Evolutionary conservation across 2,329 filamentous ascomycete species (phyloP), one percentile per base, ranked within the genome.

Genomic region (Penicillium sp.): DNA sequence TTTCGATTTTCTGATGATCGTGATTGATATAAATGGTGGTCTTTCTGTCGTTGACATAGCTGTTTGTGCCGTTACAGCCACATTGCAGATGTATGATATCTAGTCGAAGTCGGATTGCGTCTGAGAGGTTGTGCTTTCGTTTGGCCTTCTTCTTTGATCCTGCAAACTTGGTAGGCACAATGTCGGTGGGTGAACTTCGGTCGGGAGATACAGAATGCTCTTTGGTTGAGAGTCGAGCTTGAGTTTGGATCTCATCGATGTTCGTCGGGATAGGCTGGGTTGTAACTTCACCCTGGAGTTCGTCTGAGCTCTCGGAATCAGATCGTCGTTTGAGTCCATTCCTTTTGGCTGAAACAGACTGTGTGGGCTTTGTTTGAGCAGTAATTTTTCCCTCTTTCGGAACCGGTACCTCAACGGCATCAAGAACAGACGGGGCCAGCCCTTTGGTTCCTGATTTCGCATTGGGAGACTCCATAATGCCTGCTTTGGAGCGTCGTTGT

Each of bases 271-370:
- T 22, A 26, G 61, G 66, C 4, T 57, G 50, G 37, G 69, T 70
- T 5, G 74, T 74, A 39, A 63, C 70, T 10, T 65, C 73, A 11
- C 74, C 74, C 55, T 78, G 75, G 2, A 78, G 57, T 54, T 73
- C 75, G 65, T 78, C 75, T 5, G 74, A 66, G 54, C 75, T 78
- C 39, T 77, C 75, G n/a, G 53, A 48, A 24, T 59, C 62, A 19
- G 54, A 56, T 35, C 24, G 14, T 19, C 47, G 61, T 31, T 35
- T 52, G 8, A 56, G 39, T 2, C 29, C 54, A 48, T 60, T 53
- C 3, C 43, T 52, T 16, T 37, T 22, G 7, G 7, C 4, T 3
- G 29, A 35, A 10, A 31, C n/a, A 19, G 19, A 35, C n/a, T 37
- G 47, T 42, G 22, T 29, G n/a, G 21, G 10, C 22, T 35, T 11